Conservation (phyloP, 345 rosid genomes). For the Eucalyptus fibrosa region DNA sequence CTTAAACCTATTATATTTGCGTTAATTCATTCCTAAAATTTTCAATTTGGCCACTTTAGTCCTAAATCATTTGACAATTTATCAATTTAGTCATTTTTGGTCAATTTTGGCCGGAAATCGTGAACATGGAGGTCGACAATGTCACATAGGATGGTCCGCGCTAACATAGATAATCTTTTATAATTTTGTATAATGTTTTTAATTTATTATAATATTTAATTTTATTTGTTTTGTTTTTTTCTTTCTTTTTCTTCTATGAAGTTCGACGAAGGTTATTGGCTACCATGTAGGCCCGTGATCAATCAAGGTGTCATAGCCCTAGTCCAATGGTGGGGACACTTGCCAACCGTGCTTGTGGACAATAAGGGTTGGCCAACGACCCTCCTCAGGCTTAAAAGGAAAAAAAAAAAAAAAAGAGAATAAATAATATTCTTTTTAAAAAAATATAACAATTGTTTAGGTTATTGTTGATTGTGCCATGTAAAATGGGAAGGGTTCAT, state of each 20-base stretch:
- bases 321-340: background rate
- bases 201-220: too few relatives aligned
- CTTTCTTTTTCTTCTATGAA: background rate
- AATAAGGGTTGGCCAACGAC: too few relatives aligned
- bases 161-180: background rate
- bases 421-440: too few relatives aligned
- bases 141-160: rapidly evolving
- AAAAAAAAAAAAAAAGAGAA: background rate
- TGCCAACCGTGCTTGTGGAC: background rate
- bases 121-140: background rate
- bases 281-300: background rate
- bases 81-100: background rate
- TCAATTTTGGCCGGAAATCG: too few relatives aligned
- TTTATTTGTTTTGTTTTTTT: too few relatives aligned
- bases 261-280: background rate
- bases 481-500: background rate
- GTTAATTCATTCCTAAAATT: too few relatives aligned
- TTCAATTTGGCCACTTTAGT: background rate
- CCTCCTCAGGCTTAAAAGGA: background rate
- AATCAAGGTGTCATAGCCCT: background rate
- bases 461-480: background rate
- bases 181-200: too few relatives aligned
- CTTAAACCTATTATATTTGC: background rate
- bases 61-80: too few relatives aligned
- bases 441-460: background rate